phyloP scores from a whole-genome alignment of 2,329 filamentous ascomycete genomes.

The Fusarium xyrophilum region DNA sequence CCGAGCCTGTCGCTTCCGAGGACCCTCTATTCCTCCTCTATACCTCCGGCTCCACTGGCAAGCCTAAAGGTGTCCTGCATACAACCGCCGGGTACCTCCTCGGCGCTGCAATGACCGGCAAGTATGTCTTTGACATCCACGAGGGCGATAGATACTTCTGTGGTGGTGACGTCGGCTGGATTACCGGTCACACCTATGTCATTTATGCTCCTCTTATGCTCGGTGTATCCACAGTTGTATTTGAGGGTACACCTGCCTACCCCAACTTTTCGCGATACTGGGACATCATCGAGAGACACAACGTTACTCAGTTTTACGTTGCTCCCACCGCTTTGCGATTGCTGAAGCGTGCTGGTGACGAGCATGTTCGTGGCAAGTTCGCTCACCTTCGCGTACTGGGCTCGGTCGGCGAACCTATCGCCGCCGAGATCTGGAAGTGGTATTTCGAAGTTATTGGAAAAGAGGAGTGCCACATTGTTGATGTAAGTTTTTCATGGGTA shows the following conservation, averaged over 20 bases:
- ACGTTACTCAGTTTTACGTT: constrained; percentile 97
- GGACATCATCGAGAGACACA: constrained; percentile 96
- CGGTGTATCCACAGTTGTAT: constrained; percentile 93
- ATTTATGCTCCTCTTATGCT: constrained; percentile 94
- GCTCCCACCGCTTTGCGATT: constrained; percentile 92
- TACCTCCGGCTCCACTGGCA: constrained; percentile 96
- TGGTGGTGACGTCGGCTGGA: constrained; percentile 98
- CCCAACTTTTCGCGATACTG: constrained; percentile 98
- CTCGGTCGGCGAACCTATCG: constrained; percentile 96
- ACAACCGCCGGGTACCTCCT: constrained; percentile 95
- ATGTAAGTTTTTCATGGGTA: constrained; percentile 69
- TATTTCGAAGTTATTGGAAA: constrained; percentile 96
- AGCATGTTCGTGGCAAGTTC: constrained; percentile 91
- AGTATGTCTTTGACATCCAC: constrained; percentile 99
- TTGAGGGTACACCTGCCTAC: constrained; percentile 96
- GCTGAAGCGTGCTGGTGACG: constrained; percentile 92
- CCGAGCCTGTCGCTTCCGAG: constrained; percentile 88
- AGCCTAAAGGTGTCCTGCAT: constrained; percentile 99
- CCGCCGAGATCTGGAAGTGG: constrained; percentile 99
- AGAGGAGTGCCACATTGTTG: constrained; percentile 90
- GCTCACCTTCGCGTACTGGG: constrained; percentile 87
- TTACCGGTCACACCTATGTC: constrained; percentile 97
- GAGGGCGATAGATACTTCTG: constrained; percentile 95
- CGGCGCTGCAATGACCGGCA: constrained; percentile 90
- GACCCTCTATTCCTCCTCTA: constrained; percentile 98